These are phyloP conservation scores for Cutaneotrichosporon sp. DNA, from an alignment of 1,284 basidiomycete genomes.

Conservation along the genomic window DNA sequence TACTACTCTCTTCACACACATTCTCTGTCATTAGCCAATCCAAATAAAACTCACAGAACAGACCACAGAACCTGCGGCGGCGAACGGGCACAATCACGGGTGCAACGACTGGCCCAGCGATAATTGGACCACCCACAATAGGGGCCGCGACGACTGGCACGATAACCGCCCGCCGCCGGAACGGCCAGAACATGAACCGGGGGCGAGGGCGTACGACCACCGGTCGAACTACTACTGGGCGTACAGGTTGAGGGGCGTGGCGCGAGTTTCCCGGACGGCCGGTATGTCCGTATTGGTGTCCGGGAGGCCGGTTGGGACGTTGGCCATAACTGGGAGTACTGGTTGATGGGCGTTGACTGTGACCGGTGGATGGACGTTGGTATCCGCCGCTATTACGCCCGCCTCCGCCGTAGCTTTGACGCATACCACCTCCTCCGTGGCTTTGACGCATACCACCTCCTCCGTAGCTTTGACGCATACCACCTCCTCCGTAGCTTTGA, in stretches of 20 bases:
- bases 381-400: no score
- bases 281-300: no score
- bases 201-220: background rate
- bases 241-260: background rate
- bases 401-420: no score
- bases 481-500: background rate
- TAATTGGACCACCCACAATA: background rate
- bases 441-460: background rate
- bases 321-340: no score
- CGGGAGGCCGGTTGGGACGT: no score
- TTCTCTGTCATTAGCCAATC: background rate
- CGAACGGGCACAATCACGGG: background rate
- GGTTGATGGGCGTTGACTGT: no score
- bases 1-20: background rate
- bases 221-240: background rate
- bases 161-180: background rate
- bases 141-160: constrained; percentile 3
- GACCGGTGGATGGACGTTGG: no score
- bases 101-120: constrained; percentile 1
- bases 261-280: background rate
- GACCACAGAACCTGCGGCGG: constrained; percentile 15
- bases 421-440: no score
- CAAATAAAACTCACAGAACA: constrained; percentile 8
- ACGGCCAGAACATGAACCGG: background rate
- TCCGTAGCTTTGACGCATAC: background rate